Base-by-base conservation (phyloP, 495 filamentous ascomycete species). In the Margaritispora aquatica region DNA sequence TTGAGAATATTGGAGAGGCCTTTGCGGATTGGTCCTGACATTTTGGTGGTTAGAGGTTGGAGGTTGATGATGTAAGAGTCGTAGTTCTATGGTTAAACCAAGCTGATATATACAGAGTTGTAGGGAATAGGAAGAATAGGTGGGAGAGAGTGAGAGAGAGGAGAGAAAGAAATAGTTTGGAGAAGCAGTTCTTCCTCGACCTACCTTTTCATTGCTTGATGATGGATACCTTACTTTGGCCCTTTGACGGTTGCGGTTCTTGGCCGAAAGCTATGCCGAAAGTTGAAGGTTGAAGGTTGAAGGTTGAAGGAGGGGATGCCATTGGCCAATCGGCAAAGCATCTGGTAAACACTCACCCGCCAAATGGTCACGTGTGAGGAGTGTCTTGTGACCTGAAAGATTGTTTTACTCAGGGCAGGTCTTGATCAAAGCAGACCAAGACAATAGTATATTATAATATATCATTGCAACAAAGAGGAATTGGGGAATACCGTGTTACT, bases 1-100 rank as follows among this genome's bases (percentile, higher is more conserved):
- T 84, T 75, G 38, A 96, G 85, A 65, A 96, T 85, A 66, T 89
- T 82, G 59, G 82, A 81, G 60, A 92, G 73, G 64, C 90, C 88
- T 61, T 80, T 55, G 15, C 63, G 63, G 34, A 68, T 51, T 38
- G 63, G 63, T n/a, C 41, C 55, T 4, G 63, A 47, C 66, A 68
- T 68, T 53, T 26, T 54, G 27, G 23, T 49, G 41, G 27, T n/a
- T n/a, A n/a, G 58, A 36, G 24, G 58, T 26, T 22, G 44, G 47
- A 24, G 38, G 17, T 44, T n/a, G 11, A 9, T 9, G 17, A 44
- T 15, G 19, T 44, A 44, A 44, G 8, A 17, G 38, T 17, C 10
- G 19, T 7, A 44, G 11, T 17, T 44, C 10, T 8, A n/a, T n/a
- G 10, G 19, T 15, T 44, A 15, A 17, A n/a, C 19, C 38, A 44